Evolutionary conservation across 202 grass and related monocot species (phyloP), one percentile per base, ranked within the genome.

Genomic region (Panicum virgatum): DNA sequence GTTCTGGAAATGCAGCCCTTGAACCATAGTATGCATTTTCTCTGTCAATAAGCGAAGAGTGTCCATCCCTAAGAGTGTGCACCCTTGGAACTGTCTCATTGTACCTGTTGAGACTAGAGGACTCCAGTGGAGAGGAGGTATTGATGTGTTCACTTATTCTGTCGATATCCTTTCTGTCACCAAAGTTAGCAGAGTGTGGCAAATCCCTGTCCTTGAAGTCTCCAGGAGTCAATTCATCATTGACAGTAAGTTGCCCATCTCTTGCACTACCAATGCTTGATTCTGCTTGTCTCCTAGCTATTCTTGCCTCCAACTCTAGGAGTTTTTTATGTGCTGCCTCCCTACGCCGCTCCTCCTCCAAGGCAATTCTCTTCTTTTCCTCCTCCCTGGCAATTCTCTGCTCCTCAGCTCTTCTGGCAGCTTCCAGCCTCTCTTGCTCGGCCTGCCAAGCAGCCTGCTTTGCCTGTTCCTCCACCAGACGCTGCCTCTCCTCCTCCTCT

Each of bases 311-410:
- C 64, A 98, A 83, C 61, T 98, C 96, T 54, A 92, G 75, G 76
- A 98, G 82, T 82, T 98, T 98, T 72, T 93, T 73, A 53, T 64
- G 85, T 53, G 96, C 96, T 68, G 90, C 92, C 75, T 98, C 96
- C 76, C 89, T 98, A 43, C 96, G 90, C 66, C 90, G 89, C 87
- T 93, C 96, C 63, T 98, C 96, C 86, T 98, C 96, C 69, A 87
- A 72, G 37, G 77, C 30, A 62, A 90, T 73, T 76, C 70, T 92
- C 63, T 16, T 91, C 73, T 45, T 98, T 75, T 98, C 96, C 76
- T 98, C 90, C 80, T 98, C 96, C 86, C 96, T 93, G 56, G 90
- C 87, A 72, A 93, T 72, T 72, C 90, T 98, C 77, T 88, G 96
- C 77, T 98, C 96, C 77, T 98, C 96, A 22, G 80, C 88, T 69